These are phyloP conservation scores for Aegilops bicornis DNA, from an alignment of 176 grass and related monocot genomes.

Conservation along the genomic window DNA sequence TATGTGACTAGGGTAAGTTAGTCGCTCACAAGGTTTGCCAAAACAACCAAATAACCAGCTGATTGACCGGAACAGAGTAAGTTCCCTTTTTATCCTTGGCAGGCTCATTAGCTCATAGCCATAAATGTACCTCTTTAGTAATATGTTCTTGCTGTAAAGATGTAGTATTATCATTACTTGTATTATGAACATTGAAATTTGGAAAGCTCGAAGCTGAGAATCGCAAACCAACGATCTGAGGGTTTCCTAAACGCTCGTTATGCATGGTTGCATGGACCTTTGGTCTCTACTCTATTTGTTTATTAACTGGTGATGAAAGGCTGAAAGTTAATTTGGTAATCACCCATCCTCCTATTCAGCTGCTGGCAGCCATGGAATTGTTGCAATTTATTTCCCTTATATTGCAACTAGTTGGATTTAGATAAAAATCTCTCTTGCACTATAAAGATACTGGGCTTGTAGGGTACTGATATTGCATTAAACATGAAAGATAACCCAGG, in stretches of 20 bases:
- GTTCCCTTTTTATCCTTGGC: background rate
- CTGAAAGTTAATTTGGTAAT: slow-evolving; percentile 1
- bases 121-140: background rate
- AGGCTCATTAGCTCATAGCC: background rate
- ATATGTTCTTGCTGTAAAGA: background rate
- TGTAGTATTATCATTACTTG: background rate
- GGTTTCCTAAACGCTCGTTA: background rate
- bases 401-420: background rate
- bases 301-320: background rate
- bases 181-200: background rate
- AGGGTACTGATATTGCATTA: background rate
- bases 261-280: background rate
- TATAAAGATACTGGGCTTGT: background rate
- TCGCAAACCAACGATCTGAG: background rate
- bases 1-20: background rate
- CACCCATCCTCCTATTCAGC: background rate
- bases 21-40: background rate
- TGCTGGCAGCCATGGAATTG: background rate
- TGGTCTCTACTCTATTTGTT: background rate
- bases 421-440: background rate
- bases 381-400: background rate
- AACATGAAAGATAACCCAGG: background rate
- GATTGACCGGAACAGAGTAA: background rate
- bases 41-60: background rate
- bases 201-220: background rate